Base-by-base conservation (phyloP, 805 yeast species). In the Starmerella davenportii region DNA sequence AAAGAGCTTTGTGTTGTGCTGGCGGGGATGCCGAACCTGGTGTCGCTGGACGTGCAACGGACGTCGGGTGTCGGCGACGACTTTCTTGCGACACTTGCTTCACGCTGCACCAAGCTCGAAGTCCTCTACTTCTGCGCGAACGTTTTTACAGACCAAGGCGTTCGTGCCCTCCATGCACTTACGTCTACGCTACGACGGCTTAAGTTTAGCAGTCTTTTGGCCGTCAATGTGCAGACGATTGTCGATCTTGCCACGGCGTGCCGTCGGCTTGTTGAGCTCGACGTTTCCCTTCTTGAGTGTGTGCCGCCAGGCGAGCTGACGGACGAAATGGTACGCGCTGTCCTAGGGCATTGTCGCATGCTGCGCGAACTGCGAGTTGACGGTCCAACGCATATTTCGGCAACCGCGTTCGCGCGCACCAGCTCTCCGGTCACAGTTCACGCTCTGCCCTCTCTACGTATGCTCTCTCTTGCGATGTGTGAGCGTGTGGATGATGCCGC, bases 11-110 rank as follows among this genome's bases (percentile, higher is more conserved):
- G 76, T 2, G 60, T 60, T 2, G 72, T 82, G 4, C 58, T 87
- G 24, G 53, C 61, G 37, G 72, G 72, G 17, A 82, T 93, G 57
- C 66, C 67, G 43, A 66, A 72, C 44, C 61, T 87, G 42, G 93
- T 80, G 56, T 78, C 92, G 32, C 75, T 87, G 36, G 96, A 87
- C 59, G 65, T 87, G 49, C 76, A 94, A 0, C 90, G 90, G 7
- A 77, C 81, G 4, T 65, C 65, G 32, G 72, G 68, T 44, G 62
- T 77, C 21, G 61, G 67, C n/a, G 95, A 85, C 60, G 72, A 67
- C 33, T 72, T 84, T 4, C 71, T 82, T 42, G 48, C 58, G 21
- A 72, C 79, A 5, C 63, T 87, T 46, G 82, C 94, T 2, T 53
- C 54, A 7, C 66, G 71, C 50, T 85, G 95, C 56, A 68, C 70